A percentile compares a stretch with the other conserved stretches of the same genome.
Evolutionary conservation across 2,329 filamentous ascomycete genomes (phyloP).

Genomic region (Paraconiothyrium brasiliense): DNA sequence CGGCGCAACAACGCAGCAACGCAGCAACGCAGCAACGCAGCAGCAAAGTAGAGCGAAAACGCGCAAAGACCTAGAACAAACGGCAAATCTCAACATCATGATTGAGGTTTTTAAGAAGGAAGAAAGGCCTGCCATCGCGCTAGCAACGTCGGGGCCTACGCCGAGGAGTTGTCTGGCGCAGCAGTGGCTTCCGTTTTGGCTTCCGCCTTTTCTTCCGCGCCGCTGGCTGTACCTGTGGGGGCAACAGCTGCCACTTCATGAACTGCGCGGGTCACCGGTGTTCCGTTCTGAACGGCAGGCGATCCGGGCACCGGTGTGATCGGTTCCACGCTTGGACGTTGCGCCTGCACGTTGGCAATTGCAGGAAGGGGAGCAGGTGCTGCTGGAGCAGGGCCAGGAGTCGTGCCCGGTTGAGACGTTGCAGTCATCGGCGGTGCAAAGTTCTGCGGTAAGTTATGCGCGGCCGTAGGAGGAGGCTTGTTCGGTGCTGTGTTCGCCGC

Average conservation of each 20-base stretch:
- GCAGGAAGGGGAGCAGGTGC: constrained; percentile 19
- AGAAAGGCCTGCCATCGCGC: neutral
- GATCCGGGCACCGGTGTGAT: constrained; percentile 48
- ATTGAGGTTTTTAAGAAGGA: neutral
- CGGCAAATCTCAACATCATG: neutral
- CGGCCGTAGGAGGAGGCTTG: constrained; percentile 12
- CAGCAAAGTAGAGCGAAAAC: neutral
- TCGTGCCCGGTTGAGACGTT: constrained; percentile 17
- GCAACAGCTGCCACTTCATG: constrained; percentile 24
- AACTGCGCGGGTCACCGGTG: constrained; percentile 30
- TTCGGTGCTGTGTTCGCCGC: constrained; percentile 31
- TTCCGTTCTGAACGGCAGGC: constrained; percentile 40
- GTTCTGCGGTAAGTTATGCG: constrained; percentile 34
- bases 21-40: neutral
- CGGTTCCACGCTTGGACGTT: constrained; percentile 48
- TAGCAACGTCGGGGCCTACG: neutral
- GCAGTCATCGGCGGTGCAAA: constrained; percentile 42
- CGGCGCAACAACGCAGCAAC: neutral
- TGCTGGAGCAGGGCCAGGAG: constrained; percentile 19
- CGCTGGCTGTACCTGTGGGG: constrained; percentile 19
- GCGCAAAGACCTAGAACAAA: neutral
- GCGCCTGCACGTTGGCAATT: constrained; percentile 26
- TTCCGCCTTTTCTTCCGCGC: constrained; percentile 19
- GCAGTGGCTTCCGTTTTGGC: constrained; percentile 17
- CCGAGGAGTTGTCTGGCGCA: constrained; percentile 3